Conservation (phyloP, 768 basidiomycete species). For the Cubamyces sp. region DNA sequence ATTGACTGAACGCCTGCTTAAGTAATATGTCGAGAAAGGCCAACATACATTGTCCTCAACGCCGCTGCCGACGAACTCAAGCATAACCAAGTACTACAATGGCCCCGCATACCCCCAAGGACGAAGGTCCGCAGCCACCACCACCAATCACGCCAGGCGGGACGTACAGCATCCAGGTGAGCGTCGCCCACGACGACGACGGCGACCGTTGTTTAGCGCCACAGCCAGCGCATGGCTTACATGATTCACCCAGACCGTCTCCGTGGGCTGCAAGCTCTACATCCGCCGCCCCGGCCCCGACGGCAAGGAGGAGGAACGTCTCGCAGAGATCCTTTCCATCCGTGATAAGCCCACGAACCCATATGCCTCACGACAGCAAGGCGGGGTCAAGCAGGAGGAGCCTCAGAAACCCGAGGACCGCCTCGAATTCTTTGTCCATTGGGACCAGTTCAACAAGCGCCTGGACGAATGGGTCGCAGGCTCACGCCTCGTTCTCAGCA, state of each 20-base stretch:
- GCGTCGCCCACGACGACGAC: slow-evolving; percentile 34
- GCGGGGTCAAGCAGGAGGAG: slow-evolving; percentile 48
- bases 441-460: slow-evolving; percentile 99
- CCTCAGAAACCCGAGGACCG: slow-evolving; percentile 69
- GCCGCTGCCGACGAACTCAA: slow-evolving; percentile 3
- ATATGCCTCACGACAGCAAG: slow-evolving; percentile 53
- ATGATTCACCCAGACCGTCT: slow-evolving; percentile 62
- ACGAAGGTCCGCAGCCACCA: slow-evolving; percentile 49
- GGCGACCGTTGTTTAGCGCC: slow-evolving; percentile 30
- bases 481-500: slow-evolving; percentile 78
- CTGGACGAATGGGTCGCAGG: slow-evolving; percentile 97
- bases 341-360: slow-evolving; percentile 79
- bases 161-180: slow-evolving; percentile 75
- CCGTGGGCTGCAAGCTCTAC: slow-evolving; percentile 95
- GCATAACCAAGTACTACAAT: slow-evolving; percentile 20
- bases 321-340: slow-evolving; percentile 95
- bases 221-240: slow-evolving; percentile 27
- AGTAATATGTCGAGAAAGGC: slow-evolving; percentile 16
- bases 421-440: slow-evolving; percentile 96
- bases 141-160: slow-evolving; percentile 75
- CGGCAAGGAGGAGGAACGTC: slow-evolving; percentile 82
- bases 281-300: slow-evolving; percentile 79
- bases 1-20: slow-evolving; percentile 15
- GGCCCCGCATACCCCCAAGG: slow-evolving; percentile 38
- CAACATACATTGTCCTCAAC: slow-evolving; percentile 17